A percentile compares a stretch with the other conserved stretches of the same genome.
phyloP scores from a whole-genome alignment of 2,329 filamentous ascomycete species.

The Chaetomiaceae sp. region DNA sequence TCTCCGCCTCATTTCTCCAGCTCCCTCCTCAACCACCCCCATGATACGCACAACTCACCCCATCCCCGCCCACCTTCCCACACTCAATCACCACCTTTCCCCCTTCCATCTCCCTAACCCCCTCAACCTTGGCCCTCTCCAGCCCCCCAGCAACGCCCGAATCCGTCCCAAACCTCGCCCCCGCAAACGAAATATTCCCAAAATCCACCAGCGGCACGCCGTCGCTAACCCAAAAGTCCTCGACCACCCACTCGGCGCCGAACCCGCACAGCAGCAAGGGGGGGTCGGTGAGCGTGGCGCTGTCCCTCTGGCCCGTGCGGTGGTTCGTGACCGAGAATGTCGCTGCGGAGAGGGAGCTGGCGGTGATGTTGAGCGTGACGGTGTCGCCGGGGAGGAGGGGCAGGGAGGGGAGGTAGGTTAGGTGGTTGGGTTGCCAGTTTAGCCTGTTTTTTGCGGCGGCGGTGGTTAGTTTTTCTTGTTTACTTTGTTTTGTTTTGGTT shows the following conservation, averaged over 20 bases:
- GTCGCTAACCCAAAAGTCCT: constrained; percentile 7
- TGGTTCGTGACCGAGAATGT: neutral
- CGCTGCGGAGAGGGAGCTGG: neutral
- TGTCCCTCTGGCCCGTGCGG: constrained; percentile 1
- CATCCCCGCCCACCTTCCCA: neutral
- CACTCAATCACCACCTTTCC: constrained; percentile 5
- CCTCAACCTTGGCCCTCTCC: neutral
- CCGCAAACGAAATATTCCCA: neutral
- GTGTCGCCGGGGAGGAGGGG: constrained; percentile 2
- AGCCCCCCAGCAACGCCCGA: neutral
- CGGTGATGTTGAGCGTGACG: constrained; percentile 4
- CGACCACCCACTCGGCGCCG: constrained; percentile 11
- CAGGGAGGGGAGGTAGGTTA: constrained; percentile 1
- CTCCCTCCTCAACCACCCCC: neutral
- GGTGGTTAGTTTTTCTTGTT: neutral
- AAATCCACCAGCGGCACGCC: constrained; percentile 10
- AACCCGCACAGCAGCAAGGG: constrained; percentile 7
- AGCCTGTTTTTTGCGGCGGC: neutral
- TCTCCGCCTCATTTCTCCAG: neutral
- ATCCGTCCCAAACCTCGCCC: neutral
- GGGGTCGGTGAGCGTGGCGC: neutral
- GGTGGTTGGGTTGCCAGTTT: constrained; percentile 6
- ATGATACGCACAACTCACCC: neutral
- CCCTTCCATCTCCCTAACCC: neutral
- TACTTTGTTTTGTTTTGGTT: too few relatives aligned